These are phyloP conservation scores for Auriculariales sp. DNA, from an alignment of 768 basidiomycete genomes.

Conservation along the genomic window DNA sequence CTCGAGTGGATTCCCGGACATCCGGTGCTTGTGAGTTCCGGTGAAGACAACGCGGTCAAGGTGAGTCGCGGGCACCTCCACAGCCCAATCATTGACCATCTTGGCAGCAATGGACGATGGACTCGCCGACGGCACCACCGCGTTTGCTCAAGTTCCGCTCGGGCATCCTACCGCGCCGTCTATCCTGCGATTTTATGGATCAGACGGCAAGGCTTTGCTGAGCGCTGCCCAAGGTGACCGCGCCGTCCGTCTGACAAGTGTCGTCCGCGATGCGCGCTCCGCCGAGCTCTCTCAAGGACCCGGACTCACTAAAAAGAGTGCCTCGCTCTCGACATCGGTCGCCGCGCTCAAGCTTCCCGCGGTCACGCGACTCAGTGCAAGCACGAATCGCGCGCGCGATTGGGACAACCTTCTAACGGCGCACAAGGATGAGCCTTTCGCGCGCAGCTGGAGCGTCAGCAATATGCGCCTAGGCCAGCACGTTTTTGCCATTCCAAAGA, in stretches of 20 bases:
- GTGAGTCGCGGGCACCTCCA: constrained; percentile 23
- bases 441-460: constrained; percentile 77
- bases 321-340: constrained; percentile 59
- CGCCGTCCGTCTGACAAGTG: constrained; percentile 75
- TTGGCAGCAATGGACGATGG: constrained; percentile 90
- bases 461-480: constrained; percentile 72
- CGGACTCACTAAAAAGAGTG: constrained; percentile 66
- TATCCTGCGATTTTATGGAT: constrained; percentile 86
- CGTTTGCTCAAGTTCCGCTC: constrained; percentile 82
- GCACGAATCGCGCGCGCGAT: constrained; percentile 71
- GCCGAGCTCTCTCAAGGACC: constrained; percentile 89
- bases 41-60: constrained; percentile 92
- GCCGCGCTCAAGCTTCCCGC: constrained; percentile 75
- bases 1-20: constrained; percentile 91
- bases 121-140: constrained; percentile 76
- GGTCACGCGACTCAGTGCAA: constrained; percentile 64
- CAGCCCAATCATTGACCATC: not conserved
- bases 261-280: constrained; percentile 88
- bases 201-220: constrained; percentile 90
- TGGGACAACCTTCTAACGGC: constrained; percentile 97
- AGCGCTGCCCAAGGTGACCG: constrained; percentile 76
- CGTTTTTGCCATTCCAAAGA: constrained; percentile 34
- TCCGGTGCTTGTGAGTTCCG: constrained; percentile 76
- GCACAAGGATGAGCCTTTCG: constrained; percentile 69
- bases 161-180: constrained; percentile 88